Percentiles rank a stretch among this genome's conserved stretches.
These are phyloP conservation scores for Porcisia deanei DNA, from an alignment of 208 protist species.

Conservation along the genomic window DNA sequence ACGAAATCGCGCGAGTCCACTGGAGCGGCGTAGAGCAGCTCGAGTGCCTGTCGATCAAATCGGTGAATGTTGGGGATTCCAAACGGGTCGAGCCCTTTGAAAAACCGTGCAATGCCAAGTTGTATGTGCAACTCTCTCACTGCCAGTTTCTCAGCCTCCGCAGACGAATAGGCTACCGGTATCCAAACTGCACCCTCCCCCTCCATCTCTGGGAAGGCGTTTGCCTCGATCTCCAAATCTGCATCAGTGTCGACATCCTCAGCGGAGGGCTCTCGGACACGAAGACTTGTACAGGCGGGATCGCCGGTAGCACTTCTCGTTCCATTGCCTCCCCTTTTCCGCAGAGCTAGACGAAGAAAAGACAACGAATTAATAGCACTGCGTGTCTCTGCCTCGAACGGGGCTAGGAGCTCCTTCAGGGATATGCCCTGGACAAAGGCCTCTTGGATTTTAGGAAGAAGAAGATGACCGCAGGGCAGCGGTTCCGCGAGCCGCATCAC, in stretches of 20 bases:
- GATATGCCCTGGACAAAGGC: slow-evolving; percentile 29
- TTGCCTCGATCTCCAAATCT: not conserved
- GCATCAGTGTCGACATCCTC: not conserved
- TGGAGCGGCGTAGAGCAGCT: slow-evolving; percentile 42
- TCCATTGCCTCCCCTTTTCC: not conserved
- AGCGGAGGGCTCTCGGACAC: not conserved
- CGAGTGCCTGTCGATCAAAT: slow-evolving; percentile 31
- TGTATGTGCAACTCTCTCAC: slow-evolving; percentile 40
- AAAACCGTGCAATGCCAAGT: slow-evolving; percentile 21
- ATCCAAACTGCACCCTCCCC: not conserved
- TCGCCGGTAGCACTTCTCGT: too few species aligned
- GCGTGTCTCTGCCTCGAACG: slow-evolving; percentile 12
- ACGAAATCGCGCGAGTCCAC: slow-evolving; percentile 42
- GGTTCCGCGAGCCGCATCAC: slow-evolving; percentile 59
- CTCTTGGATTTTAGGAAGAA: slow-evolving; percentile 31
- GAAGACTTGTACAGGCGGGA: too few species aligned
- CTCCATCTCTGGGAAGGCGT: not conserved
- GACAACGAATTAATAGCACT: slow-evolving; percentile 10
- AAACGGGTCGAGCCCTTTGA: slow-evolving; percentile 55
- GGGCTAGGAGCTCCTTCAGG: slow-evolving; percentile 31
- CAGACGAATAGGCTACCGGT: not conserved
- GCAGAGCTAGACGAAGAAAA: slow-evolving; percentile 9
- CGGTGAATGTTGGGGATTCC: slow-evolving; percentile 64
- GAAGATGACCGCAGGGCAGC: slow-evolving; percentile 66
- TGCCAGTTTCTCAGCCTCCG: slow-evolving; percentile 22